Evolutionary conservation across 164 flowering plant species (phyloP).

Genomic region (Liriodendron chinense): DNA sequence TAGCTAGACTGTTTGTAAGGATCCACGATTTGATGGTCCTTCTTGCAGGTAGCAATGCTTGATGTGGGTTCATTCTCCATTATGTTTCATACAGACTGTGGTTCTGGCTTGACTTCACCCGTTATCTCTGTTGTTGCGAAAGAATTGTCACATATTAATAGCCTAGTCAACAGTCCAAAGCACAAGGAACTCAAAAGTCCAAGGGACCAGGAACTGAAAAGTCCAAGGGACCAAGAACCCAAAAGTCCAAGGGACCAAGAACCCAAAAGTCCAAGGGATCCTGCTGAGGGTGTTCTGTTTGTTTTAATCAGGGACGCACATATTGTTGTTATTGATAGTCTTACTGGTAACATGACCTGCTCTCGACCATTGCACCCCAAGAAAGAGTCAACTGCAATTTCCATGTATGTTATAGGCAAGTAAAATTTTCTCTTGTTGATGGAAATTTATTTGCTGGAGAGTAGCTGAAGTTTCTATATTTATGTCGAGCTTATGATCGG

Average conservation of each 20-base stretch:
- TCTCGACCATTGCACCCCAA: constrained; percentile 44
- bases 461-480: constrained; percentile 2
- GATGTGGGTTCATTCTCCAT: constrained; percentile 50
- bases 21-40: neutral
- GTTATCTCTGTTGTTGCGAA: constrained; percentile 44
- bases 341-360: constrained; percentile 40
- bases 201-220: constrained; percentile 1
- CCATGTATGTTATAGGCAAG: constrained; percentile 83
- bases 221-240: constrained; percentile 15
- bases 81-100: constrained; percentile 42
- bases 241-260: constrained; percentile 23
- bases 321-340: constrained; percentile 41
- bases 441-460: neutral
- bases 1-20: neutral
- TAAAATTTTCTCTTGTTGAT: constrained; percentile 9
- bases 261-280: constrained; percentile 17
- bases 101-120: constrained; percentile 41
- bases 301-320: constrained; percentile 60
- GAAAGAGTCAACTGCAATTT: constrained; percentile 50
- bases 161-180: constrained; percentile 29
- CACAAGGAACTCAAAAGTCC: constrained; percentile 23
- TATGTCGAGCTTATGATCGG: neutral
- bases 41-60: constrained; percentile 68
- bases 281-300: constrained; percentile 37
- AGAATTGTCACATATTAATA: constrained; percentile 15